Percentiles rank a stretch among this genome's conserved stretches.
phyloP scores from a whole-genome alignment of 2,329 filamentous ascomycete genomes.

The Claviceps citrina region DNA sequence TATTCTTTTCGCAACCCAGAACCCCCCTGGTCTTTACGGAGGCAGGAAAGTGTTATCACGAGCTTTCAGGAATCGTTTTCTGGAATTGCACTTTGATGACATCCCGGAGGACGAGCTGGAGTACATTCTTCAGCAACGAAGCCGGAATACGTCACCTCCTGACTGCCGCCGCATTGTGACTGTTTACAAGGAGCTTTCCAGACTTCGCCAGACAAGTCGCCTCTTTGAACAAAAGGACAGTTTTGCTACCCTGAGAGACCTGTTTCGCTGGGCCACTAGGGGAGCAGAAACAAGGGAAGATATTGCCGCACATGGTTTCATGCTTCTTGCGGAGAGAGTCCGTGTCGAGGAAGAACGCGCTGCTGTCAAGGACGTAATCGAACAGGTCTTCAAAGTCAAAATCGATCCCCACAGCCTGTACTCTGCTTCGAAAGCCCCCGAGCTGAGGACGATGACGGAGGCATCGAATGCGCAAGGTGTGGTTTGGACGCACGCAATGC shows the following conservation, averaged over 20 bases:
- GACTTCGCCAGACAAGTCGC: conserved; percentile 74
- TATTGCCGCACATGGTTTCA: conserved; percentile 83
- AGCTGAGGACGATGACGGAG: conserved; percentile 33
- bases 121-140: conserved; percentile 76
- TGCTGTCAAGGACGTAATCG: conserved; percentile 76
- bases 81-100: conserved; percentile 95
- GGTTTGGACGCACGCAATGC: conserved; percentile 94
- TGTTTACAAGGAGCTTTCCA: conserved; percentile 84
- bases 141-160: conserved; percentile 71
- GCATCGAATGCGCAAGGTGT: conserved; percentile 45
- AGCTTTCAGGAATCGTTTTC: conserved; percentile 89
- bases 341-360: conserved; percentile 75
- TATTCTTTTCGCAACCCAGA: conserved; percentile 96
- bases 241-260: conserved; percentile 86
- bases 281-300: conserved; percentile 74
- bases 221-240: conserved; percentile 95
- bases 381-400: conserved; percentile 74
- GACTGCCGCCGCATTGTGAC: conserved; percentile 84
- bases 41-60: conserved; percentile 85
- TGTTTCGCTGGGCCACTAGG: conserved; percentile 88
- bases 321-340: conserved; percentile 88
- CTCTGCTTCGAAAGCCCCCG: conserved; percentile 39
- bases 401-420: conserved; percentile 67
- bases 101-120: conserved; percentile 91
- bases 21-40: conserved; percentile 88